A percentile compares a stretch with the other conserved stretches of the same genome.
phyloP scores from a whole-genome alignment of 371 early-diverging fungal genomes.

The Circinella umbellata region DNA sequence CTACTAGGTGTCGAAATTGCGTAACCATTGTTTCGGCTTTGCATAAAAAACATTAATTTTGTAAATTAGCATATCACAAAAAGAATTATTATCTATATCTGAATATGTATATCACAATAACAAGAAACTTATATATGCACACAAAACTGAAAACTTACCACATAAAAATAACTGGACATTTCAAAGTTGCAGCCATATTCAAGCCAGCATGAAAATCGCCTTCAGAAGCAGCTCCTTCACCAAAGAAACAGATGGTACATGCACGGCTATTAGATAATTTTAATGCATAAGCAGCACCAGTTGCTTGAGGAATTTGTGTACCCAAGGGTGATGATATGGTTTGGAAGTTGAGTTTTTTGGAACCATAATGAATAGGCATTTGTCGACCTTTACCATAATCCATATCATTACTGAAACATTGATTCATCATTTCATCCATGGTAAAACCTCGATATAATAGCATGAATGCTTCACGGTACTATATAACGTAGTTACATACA shows the following conservation, averaged over 20 bases:
- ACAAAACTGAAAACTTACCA: constrained; percentile 61
- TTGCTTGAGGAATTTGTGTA: constrained; percentile 97
- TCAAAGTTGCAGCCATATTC: constrained; percentile 95
- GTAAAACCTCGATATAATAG: constrained; percentile 94
- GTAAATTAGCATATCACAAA: too few species aligned
- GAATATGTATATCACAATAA: too few species aligned
- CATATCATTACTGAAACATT: constrained; percentile 91
- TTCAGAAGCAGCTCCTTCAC: constrained; percentile 97
- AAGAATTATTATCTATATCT: too few species aligned
- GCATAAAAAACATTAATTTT: too few species aligned
- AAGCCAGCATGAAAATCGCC: constrained; percentile 98
- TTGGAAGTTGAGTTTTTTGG: constrained; percentile 84
- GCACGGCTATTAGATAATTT: constrained; percentile 81
- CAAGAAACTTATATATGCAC: too few species aligned
- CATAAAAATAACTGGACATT: constrained; percentile 92
- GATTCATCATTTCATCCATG: constrained; percentile 93
- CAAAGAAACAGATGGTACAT: constrained; percentile 93
- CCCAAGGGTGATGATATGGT: constrained; percentile 97
- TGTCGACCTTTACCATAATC: constrained; percentile 97
- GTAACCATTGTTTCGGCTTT: constrained; percentile 96
- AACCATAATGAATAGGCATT: constrained; percentile 98
- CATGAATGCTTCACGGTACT: constrained; percentile 95
- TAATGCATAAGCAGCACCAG: constrained; percentile 95
- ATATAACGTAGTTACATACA: too few species aligned
- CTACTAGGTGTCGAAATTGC: constrained; percentile 95